Conservation (phyloP, 1,284 basidiomycete genomes). For the Porogramme epimiltina region DNA sequence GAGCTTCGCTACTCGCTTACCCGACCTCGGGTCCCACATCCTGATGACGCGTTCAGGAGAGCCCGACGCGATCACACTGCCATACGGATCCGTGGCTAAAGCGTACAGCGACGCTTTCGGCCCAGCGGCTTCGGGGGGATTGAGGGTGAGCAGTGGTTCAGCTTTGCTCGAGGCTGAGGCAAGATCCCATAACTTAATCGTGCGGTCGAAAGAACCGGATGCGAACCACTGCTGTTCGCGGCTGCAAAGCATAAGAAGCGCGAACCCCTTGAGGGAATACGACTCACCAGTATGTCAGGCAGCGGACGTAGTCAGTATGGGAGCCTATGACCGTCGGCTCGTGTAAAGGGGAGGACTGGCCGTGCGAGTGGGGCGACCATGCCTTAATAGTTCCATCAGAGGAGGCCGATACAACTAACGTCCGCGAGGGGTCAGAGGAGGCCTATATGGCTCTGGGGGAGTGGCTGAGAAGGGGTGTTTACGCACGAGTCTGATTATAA, state of each 20-base stretch:
- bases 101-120: conserved; percentile 83
- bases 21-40: conserved; percentile 91
- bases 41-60: conserved; percentile 90
- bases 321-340: conserved; percentile 80
- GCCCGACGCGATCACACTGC: conserved; percentile 83
- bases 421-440: background rate
- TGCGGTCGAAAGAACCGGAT: conserved; percentile 93
- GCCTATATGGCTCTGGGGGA: too few relatives aligned
- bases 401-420: conserved; percentile 91
- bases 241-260: conserved; percentile 39
- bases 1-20: conserved; percentile 71
- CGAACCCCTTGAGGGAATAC: background rate
- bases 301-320: conserved; percentile 92
- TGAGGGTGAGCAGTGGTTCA: conserved; percentile 59
- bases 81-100: conserved; percentile 77
- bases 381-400: conserved; percentile 95
- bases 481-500: conserved; percentile 83
- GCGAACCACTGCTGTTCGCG: conserved; percentile 85
- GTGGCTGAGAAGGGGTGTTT: background rate
- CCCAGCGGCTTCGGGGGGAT: conserved; percentile 59
- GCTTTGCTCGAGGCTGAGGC: conserved; percentile 32
- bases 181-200: conserved; percentile 96
- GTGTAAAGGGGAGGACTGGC: conserved; percentile 28
- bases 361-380: conserved; percentile 84
- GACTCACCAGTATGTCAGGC: conserved; percentile 74